phyloP scores from a whole-genome alignment of 148 eudicot genomes.

The Camellia sinensis region DNA sequence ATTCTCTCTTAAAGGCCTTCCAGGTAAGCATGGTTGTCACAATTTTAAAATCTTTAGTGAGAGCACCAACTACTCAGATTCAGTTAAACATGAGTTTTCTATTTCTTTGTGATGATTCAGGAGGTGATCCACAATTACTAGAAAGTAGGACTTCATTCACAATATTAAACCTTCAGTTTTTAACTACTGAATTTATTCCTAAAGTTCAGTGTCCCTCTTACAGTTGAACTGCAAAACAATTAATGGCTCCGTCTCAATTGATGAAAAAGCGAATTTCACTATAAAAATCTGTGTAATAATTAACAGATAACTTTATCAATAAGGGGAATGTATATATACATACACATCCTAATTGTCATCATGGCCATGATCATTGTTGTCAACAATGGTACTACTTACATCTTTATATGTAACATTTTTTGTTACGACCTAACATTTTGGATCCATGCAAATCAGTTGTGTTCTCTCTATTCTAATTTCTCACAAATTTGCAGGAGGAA shows the following conservation, averaged over 20 bases:
- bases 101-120: not conserved
- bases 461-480: not conserved
- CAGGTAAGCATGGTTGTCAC: conserved; percentile 35
- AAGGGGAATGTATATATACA: not conserved
- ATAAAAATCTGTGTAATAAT: not conserved
- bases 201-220: not conserved
- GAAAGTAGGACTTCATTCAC: not conserved
- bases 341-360: not conserved
- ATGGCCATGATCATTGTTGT: not conserved
- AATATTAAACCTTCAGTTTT: not conserved
- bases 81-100: not conserved
- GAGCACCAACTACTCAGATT: not conserved
- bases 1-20: conserved; percentile 45
- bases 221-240: conserved; percentile 1
- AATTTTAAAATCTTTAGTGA: not conserved
- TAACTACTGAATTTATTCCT: not conserved
- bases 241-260: not conserved
- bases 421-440: not conserved
- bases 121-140: not conserved
- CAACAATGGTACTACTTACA: not conserved
- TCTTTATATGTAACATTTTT: not conserved
- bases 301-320: not conserved
- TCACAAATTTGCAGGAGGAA: conserved; percentile 37
- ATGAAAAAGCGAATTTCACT: not conserved
- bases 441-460: not conserved